Base-by-base conservation (phyloP, 345 rosid species). In the Zanthoxylum bungeanum region DNA sequence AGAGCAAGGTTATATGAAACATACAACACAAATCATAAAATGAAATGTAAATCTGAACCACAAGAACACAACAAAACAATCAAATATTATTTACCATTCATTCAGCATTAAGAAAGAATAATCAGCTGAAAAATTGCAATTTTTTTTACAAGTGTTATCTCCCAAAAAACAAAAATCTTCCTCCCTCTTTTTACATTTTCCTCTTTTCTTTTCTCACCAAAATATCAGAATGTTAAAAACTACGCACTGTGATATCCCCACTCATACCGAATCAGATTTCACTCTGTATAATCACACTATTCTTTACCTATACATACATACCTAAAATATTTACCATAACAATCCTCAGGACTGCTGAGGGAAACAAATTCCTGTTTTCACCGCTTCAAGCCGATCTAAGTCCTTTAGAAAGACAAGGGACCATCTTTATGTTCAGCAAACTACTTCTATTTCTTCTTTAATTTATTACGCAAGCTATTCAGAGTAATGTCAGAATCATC, bases 401-500 rank as follows among this genome's bases (percentile, higher is more conserved):
- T 42, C 40, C 63, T 3, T 3, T 0, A 31, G 37, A 30, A 14
- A 58, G 64, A 22, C 12, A 60, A 7, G 19, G 2, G 21, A 22
- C 9, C 24, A 30, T 10, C 8, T 58, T 58, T 5, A 0, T 4
- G 16, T 3, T 6, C 2, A 12, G 10, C 21, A 21, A 9, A 14
- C 27, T 24, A 11, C 9, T 0, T 27, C n/a, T 4, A 51, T 27
- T 25, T 39, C 58, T 63, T 69, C 64, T 69, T 75, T 9, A 53
- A 33, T 21, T 27, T 58, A 25, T 5, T 46, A 34, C 33, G 9
- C 37, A 61, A 66, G 70, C 60, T 51, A 14, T 56, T 74, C 1
- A 72, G 79, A 42, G 74, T 40, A 4, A 63, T 51, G 40, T 63
- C 70, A 37, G 47, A 75, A 16, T 21, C 66, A 57, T 66, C 52